A percentile compares a stretch with the other conserved stretches of the same genome.
phyloP scores from a whole-genome alignment of 495 filamentous ascomycete genomes.

The Thermochaetoides thermophila region DNA sequence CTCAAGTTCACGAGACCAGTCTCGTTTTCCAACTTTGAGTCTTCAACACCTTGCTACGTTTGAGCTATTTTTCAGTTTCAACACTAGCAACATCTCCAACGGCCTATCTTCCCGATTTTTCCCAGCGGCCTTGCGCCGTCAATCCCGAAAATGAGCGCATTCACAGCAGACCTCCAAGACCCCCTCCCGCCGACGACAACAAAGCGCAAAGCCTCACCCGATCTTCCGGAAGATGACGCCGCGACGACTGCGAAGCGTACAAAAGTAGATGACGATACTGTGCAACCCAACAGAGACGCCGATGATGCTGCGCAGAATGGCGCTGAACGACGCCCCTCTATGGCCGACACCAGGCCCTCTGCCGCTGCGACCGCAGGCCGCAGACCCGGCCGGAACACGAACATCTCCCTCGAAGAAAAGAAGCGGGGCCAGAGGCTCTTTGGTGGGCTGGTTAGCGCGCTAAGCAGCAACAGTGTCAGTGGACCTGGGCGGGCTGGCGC shows the following conservation, averaged over 20 bases:
- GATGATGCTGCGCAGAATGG: too few relatives aligned
- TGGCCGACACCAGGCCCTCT: constrained; percentile 1
- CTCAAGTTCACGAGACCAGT: too few relatives aligned
- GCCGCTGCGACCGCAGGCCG: background rate
- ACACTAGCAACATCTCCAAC: too few relatives aligned
- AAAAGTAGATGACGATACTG: constrained; percentile 5
- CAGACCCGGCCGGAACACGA: constrained; percentile 27
- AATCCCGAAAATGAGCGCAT: too few relatives aligned
- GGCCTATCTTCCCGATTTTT: too few relatives aligned
- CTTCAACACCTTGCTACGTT: too few relatives aligned
- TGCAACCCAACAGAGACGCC: constrained; percentile 3
- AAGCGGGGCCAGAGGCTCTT: constrained; percentile 81
- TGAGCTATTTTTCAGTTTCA: too few relatives aligned
- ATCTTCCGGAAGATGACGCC: constrained; percentile 3
- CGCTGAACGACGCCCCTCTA: background rate
- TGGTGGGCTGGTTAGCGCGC: constrained; percentile 72
- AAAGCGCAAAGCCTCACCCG: constrained; percentile 16
- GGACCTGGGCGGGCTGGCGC: too few relatives aligned
- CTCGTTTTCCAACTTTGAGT: too few relatives aligned
- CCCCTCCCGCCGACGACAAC: background rate
- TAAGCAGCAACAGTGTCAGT: constrained; percentile 58
- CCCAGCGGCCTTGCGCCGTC: too few relatives aligned
- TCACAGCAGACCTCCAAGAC: constrained; percentile 5
- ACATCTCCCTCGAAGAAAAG: constrained; percentile 59
- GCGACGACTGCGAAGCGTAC: constrained; percentile 14